Evolutionary conservation across 768 basidiomycete genomes (phyloP).

Genomic region (Xerocomellus amylosporus): DNA sequence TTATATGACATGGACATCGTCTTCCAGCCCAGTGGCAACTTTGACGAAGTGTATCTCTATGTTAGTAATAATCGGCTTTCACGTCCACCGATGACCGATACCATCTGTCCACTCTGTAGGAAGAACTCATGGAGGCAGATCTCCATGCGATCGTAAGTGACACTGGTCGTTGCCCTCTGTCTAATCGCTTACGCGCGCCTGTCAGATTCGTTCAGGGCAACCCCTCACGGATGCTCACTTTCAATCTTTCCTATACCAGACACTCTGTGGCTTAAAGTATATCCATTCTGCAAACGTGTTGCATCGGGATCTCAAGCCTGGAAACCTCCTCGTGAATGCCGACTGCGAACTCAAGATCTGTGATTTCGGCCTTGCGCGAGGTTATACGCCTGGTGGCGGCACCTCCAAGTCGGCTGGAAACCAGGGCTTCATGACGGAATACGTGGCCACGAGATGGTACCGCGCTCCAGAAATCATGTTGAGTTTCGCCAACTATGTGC

Average conservation of each 20-base stretch:
- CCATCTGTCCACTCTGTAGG: conserved; percentile 45
- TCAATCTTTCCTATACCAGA: conserved; percentile 97
- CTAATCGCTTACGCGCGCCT: conserved; percentile 3
- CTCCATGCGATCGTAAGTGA: conserved; percentile 89
- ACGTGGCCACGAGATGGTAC: conserved; percentile 99
- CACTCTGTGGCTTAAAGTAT: conserved; percentile 96
- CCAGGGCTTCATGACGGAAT: conserved; percentile 99
- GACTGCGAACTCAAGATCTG: conserved; percentile 99
- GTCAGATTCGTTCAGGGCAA: conserved; percentile 79
- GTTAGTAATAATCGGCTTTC: conserved; percentile 42
- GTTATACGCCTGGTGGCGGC: conserved; percentile 83
- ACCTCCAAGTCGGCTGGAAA: conserved; percentile 71
- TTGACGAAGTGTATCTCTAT: conserved; percentile 95
- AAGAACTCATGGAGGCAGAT: conserved; percentile 99
- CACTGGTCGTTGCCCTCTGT: neutral
- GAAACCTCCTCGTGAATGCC: conserved; percentile 94
- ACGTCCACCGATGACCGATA: neutral
- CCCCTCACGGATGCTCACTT: conserved; percentile 89
- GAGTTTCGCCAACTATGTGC: conserved; percentile 90
- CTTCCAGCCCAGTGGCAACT: conserved; percentile 85
- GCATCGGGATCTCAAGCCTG: conserved; percentile 93
- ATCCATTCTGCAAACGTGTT: conserved; percentile 98
- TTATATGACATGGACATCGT: conserved; percentile 99
- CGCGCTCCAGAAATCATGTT: conserved; percentile 99
- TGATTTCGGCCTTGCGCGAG: conserved; percentile 95